These are phyloP conservation scores for Rhodotorula sp. DNA, from an alignment of 1,284 basidiomycete species.

Conservation along the genomic window DNA sequence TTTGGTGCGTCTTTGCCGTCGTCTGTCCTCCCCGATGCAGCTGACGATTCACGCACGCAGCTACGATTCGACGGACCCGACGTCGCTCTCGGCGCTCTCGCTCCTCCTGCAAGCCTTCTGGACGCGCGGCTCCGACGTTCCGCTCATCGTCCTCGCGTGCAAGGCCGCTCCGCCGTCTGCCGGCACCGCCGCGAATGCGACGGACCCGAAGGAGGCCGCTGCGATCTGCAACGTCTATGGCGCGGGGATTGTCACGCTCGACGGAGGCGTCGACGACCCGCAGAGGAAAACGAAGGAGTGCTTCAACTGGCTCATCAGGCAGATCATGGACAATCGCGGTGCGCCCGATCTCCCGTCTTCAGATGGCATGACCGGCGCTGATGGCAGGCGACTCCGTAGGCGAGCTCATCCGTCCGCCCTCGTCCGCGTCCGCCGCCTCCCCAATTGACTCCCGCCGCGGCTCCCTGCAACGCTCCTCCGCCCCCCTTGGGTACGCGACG, in stretches of 20 bases:
- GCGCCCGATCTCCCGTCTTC: neutral
- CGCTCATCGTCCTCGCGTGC: slow-evolving; percentile 48
- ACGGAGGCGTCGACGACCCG: slow-evolving; percentile 47
- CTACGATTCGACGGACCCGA: slow-evolving; percentile 46
- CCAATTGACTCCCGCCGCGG: neutral
- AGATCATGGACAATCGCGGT: slow-evolving; percentile 46
- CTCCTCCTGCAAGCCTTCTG: slow-evolving; percentile 47
- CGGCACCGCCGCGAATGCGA: slow-evolving; percentile 17
- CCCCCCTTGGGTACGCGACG: slow-evolving; percentile 5
- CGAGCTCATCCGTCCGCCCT: neutral
- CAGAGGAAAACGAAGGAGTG: slow-evolving; percentile 45
- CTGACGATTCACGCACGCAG: slow-evolving; percentile 12
- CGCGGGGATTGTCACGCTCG: slow-evolving; percentile 47
- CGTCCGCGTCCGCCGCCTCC: neutral
- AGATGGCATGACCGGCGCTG: neutral
- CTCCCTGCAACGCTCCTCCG: neutral
- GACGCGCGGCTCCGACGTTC: slow-evolving; percentile 44
- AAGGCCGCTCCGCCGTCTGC: slow-evolving; percentile 37
- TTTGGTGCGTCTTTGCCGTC: slow-evolving; percentile 41
- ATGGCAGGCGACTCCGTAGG: too few relatives aligned
- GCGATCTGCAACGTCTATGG: slow-evolving; percentile 46
- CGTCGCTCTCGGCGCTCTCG: slow-evolving; percentile 37
- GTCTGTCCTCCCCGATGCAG: neutral
- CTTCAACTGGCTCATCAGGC: slow-evolving; percentile 47
- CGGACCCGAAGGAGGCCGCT: slow-evolving; percentile 43